Conservation (phyloP, 73 alveolate genomes). For the Tetrahymena malaccensis region DNA sequence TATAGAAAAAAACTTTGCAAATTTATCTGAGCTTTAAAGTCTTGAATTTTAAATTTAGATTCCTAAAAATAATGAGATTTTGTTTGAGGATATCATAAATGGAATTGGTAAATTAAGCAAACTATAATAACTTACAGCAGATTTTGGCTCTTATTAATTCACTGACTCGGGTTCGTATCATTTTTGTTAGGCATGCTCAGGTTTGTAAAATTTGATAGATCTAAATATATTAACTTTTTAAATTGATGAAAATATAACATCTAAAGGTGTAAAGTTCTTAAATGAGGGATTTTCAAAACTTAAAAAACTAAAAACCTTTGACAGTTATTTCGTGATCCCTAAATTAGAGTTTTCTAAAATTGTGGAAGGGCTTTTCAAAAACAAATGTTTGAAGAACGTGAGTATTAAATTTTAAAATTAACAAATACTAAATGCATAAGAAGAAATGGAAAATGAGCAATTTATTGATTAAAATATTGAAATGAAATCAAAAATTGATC, state of each 20-base stretch:
- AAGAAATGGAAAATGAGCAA: no score
- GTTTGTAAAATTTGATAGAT: neutral
- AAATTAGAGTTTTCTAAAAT: neutral
- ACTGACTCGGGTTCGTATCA: neutral
- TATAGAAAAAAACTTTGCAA: neutral
- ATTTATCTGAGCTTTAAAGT: neutral
- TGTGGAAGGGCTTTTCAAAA: neutral
- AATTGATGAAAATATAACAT: neutral
- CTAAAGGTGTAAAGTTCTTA: neutral
- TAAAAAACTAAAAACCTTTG: no score
- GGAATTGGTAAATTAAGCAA: neutral
- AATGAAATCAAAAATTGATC: no score
- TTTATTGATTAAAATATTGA: neutral
- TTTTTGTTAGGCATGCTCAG: neutral
- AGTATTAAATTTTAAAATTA: no score
- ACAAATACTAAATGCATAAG: neutral
- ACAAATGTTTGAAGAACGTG: neutral
- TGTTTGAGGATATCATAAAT: neutral
- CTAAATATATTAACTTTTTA: no score
- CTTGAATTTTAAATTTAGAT: neutral
- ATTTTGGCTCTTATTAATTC: neutral
- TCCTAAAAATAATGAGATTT: neutral
- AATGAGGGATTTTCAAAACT: neutral
- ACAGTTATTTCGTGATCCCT: neutral
- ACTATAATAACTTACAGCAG: neutral